These are phyloP conservation scores for Trametes villosa DNA, from an alignment of 768 basidiomycete genomes.

Conservation along the genomic window DNA sequence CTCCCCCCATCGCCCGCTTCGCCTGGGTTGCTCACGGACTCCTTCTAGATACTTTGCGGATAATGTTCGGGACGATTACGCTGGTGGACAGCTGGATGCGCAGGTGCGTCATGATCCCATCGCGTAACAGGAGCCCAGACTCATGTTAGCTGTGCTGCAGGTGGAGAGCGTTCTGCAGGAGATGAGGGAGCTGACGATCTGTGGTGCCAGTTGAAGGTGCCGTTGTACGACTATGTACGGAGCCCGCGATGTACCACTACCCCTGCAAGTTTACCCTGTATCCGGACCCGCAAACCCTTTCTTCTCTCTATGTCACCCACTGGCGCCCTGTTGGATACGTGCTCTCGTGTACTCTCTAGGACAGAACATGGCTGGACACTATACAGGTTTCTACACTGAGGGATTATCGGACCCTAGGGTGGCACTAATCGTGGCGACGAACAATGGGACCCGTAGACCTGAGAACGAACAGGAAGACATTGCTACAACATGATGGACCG, in stretches of 20 bases:
- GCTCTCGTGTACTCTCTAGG: not conserved
- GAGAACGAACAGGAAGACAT: not conserved
- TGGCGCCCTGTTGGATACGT: not conserved
- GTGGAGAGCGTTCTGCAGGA: conserved; percentile 97
- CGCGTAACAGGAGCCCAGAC: not conserved
- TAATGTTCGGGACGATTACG: conserved; percentile 93
- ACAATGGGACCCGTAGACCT: not conserved
- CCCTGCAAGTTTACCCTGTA: not conserved
- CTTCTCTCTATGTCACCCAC: too few relatives aligned
- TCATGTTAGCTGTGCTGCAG: conserved; percentile 38
- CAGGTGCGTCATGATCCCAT: conserved; percentile 57
- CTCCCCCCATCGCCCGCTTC: not conserved
- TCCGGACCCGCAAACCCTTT: not conserved
- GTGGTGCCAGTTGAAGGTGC: conserved; percentile 54
- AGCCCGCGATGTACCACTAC: conserved; percentile 11
- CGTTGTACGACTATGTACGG: not conserved
- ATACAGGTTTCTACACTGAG: not conserved
- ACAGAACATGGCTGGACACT: not conserved
- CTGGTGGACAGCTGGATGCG: conserved; percentile 92
- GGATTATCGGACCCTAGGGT: too few relatives aligned
- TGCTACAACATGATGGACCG: not conserved
- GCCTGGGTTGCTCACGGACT: not conserved
- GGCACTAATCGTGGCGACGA: too few relatives aligned
- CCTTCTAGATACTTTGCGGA: conserved; percentile 80
- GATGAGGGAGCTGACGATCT: conserved; percentile 96